A percentile compares a stretch with the other conserved stretches of the same genome.
Conservation (phyloP, 2,329 filamentous ascomycete species). For the Calonectria naviculata region DNA sequence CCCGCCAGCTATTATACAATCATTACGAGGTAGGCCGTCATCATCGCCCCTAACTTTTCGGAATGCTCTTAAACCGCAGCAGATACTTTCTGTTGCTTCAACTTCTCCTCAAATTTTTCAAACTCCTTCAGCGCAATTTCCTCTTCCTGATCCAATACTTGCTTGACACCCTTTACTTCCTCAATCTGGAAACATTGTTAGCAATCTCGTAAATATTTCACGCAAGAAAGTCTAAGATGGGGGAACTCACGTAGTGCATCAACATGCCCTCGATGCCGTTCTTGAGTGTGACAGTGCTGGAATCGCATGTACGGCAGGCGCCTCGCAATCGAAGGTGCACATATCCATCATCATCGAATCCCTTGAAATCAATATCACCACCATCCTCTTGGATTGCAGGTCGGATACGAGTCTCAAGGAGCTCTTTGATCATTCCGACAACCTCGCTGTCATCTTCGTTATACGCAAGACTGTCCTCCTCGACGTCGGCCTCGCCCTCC, state of each 20-base stretch:
- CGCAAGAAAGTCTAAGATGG: not conserved
- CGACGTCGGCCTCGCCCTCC: conserved; percentile 55
- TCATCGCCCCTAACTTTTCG: conserved; percentile 13
- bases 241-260: conserved; percentile 85
- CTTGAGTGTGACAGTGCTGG: conserved; percentile 95
- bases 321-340: conserved; percentile 91
- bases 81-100: conserved; percentile 64
- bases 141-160: conserved; percentile 92
- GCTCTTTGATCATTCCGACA: conserved; percentile 98
- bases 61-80: conserved; percentile 15
- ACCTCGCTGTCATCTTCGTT: conserved; percentile 94
- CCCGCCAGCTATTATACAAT: conserved; percentile 38
- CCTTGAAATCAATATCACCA: conserved; percentile 94
- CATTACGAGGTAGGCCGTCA: not conserved
- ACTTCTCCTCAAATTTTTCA: conserved; percentile 92
- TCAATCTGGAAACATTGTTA: conserved; percentile 76
- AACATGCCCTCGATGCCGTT: conserved; percentile 99
- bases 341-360: conserved; percentile 83
- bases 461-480: conserved; percentile 80
- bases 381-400: conserved; percentile 98
- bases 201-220: conserved; percentile 16
- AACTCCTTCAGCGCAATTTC: conserved; percentile 90
- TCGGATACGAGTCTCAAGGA: conserved; percentile 93
- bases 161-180: conserved; percentile 92
- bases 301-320: conserved; percentile 95